phyloP scores from a whole-genome alignment of 2,329 filamentous ascomycete species.

The Botrytis hyacinthi region DNA sequence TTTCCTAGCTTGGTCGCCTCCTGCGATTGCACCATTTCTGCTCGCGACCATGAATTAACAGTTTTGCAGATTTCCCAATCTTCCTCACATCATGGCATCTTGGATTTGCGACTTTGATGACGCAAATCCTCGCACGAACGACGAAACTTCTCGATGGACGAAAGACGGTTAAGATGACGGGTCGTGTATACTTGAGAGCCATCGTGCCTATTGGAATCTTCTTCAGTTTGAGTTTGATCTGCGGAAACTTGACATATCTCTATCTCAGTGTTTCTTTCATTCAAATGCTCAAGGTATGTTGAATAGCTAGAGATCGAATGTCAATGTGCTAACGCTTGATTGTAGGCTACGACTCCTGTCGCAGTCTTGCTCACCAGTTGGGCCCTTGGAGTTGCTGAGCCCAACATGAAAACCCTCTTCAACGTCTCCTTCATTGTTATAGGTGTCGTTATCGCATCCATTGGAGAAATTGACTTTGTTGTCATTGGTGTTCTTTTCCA shows the following conservation, averaged over 20 bases:
- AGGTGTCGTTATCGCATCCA: conserved; percentile 89
- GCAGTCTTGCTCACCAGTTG: conserved; percentile 88
- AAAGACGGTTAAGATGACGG: conserved; percentile 96
- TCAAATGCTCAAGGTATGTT: conserved; percentile 92
- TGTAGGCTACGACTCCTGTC: conserved; percentile 86
- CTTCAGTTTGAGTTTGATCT: conserved; percentile 95
- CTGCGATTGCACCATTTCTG: neutral
- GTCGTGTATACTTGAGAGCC: conserved; percentile 84
- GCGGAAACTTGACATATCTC: conserved; percentile 91
- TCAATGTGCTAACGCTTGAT: conserved; percentile 20
- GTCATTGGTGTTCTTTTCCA: conserved; percentile 77
- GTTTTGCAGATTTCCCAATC: conserved; percentile 61
- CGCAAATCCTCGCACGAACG: conserved; percentile 86
- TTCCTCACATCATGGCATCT: conserved; percentile 96
- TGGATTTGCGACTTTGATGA: conserved; percentile 89
- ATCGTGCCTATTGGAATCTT: conserved; percentile 94
- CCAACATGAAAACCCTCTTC: conserved; percentile 80
- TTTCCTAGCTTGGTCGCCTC: neutral
- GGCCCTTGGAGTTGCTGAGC: conserved; percentile 74
- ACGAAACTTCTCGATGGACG: conserved; percentile 88
- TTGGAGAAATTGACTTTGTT: conserved; percentile 94
- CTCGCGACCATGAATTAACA: conserved; percentile 35
- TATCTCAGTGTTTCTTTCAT: conserved; percentile 97
- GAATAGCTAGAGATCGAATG: neutral
- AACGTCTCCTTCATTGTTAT: conserved; percentile 95